Evolutionary conservation across 1,284 basidiomycete species (phyloP).

Genomic region (Malassezia nana): DNA sequence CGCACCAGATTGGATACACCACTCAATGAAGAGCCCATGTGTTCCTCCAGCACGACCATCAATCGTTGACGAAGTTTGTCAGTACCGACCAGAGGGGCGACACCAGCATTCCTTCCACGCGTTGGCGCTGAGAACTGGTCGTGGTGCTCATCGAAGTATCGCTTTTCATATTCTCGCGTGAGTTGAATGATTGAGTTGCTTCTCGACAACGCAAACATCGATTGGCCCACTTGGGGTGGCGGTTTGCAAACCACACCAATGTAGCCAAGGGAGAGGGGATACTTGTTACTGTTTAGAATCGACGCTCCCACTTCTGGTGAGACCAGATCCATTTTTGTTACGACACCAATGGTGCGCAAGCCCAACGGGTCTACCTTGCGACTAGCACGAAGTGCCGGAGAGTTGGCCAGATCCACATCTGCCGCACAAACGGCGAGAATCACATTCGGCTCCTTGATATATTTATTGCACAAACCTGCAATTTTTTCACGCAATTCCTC

Average conservation of each 20-base stretch:
- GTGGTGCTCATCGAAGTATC: conserved; percentile 65
- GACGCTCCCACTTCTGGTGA: conserved; percentile 67
- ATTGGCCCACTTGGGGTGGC: conserved; percentile 14
- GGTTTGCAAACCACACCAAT: conserved; percentile 77
- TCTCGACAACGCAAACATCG: conserved; percentile 16
- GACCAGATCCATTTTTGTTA: conserved; percentile 98
- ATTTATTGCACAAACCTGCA: conserved; percentile 75
- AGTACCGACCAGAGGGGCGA: conserved; percentile 63
- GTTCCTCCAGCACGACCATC: conserved; percentile 93
- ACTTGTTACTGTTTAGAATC: conserved; percentile 80
- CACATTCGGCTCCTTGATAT: conserved; percentile 95
- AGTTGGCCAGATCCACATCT: conserved; percentile 96
- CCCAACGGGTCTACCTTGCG: conserved; percentile 89
- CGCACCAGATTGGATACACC: conserved; percentile 93
- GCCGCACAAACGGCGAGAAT: conserved; percentile 95
- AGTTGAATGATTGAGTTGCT: conserved; percentile 55
- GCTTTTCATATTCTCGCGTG: conserved; percentile 57
- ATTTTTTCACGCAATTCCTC: conserved; percentile 91
- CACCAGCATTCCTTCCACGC: conserved; percentile 51
- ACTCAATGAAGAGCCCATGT: conserved; percentile 89
- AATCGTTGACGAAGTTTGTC: conserved; percentile 74
- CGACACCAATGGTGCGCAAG: conserved; percentile 85
- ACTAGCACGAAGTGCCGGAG: conserved; percentile 83
- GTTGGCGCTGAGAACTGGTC: conserved; percentile 59
- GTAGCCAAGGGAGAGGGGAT: conserved; percentile 94